phyloP scores from a whole-genome alignment of 371 early-diverging fungal genomes.

The Apophysomyces sp. region DNA sequence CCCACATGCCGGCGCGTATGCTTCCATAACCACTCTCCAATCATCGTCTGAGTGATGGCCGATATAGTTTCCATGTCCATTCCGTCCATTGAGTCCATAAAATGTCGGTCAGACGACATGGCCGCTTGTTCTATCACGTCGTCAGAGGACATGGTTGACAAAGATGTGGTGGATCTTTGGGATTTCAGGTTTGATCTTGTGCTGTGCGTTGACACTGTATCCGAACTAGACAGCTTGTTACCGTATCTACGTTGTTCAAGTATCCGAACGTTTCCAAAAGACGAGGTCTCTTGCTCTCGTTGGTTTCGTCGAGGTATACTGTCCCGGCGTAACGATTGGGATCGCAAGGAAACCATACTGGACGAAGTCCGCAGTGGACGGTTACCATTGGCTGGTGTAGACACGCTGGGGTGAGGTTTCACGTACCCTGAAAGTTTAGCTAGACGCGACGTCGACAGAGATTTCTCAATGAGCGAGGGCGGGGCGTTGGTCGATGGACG shows the following conservation, averaged over 20 bases:
- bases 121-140: too few species aligned
- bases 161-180: conserved; percentile 10
- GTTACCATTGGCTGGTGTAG: conserved; percentile 22
- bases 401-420: conserved; percentile 22
- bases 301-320: background rate
- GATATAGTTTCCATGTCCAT: conserved; percentile 60
- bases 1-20: conserved; percentile 64
- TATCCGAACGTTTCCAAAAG: conserved; percentile 25
- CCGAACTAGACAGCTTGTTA: conserved; percentile 2
- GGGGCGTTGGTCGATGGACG: background rate
- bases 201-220: conserved; percentile 8
- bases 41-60: conserved; percentile 79
- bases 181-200: conserved; percentile 4
- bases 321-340: conserved; percentile 8
- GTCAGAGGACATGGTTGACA: conserved; percentile 25
- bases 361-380: conserved; percentile 12
- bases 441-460: conserved; percentile 29
- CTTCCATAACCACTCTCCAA: conserved; percentile 79
- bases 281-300: background rate
- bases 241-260: conserved; percentile 21
- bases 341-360: conserved; percentile 26
- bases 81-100: conserved; percentile 5
- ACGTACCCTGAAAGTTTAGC: conserved; percentile 20
- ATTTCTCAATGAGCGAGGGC: conserved; percentile 14
- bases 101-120: too few species aligned